Percentiles rank a stretch among this genome's conserved stretches.
phyloP scores from a whole-genome alignment of 768 basidiomycete genomes.

The Lentinula raphanica region DNA sequence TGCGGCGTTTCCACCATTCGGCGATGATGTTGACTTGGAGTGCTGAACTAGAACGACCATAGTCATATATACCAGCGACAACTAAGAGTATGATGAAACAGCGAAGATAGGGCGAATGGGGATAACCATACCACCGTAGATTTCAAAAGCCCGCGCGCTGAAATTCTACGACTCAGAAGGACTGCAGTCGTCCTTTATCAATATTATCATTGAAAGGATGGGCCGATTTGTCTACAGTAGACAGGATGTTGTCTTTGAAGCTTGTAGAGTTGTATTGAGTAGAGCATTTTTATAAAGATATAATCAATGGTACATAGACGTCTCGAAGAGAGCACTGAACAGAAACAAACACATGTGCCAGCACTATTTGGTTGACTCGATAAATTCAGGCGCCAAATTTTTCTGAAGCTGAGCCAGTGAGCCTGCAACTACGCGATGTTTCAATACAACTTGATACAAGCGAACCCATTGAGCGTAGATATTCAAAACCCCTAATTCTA shows the following conservation, averaged over 20 bases:
- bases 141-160: slow-evolving; percentile 97
- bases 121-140: slow-evolving; percentile 81
- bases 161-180: slow-evolving; percentile 89
- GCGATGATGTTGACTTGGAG: slow-evolving; percentile 95
- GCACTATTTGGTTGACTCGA: not conserved
- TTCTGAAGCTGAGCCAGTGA: too few species aligned
- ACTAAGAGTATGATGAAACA: slow-evolving; percentile 38
- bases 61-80: slow-evolving; percentile 96
- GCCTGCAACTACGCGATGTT: too few species aligned
- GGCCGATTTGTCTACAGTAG: slow-evolving; percentile 68
- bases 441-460: too few species aligned
- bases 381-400: not conserved
- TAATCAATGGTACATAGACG: slow-evolving; percentile 1
- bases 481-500: too few species aligned
- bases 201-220: too few species aligned
- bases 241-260: slow-evolving; percentile 7
- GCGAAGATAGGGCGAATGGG: not conserved
- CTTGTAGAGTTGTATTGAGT: not conserved
- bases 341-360: not conserved
- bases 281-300: not conserved
- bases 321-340: not conserved
- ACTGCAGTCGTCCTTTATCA: slow-evolving; percentile 79
- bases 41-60: slow-evolving; percentile 93
- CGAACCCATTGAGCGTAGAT: too few species aligned
- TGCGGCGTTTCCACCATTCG: slow-evolving; percentile 97